Percentiles rank a stretch among this genome's conserved stretches.
Evolutionary conservation across 345 rosid species (phyloP).

Genomic region (Cardamine resedifolia): DNA sequence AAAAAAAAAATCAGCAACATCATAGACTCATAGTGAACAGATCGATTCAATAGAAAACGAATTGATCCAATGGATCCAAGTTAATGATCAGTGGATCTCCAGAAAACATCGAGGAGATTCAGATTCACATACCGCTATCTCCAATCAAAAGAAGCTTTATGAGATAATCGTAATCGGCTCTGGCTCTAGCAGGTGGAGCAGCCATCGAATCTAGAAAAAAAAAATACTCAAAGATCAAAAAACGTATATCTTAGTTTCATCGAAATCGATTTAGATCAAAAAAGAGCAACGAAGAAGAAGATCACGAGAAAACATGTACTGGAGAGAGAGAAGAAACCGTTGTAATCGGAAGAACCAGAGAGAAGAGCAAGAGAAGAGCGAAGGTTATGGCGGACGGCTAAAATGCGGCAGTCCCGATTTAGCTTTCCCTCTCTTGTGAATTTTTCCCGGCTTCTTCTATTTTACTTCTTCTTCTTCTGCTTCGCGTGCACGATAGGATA

Average conservation of each 20-base stretch:
- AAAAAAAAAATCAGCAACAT: not conserved
- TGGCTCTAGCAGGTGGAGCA: slow-evolving; percentile 74
- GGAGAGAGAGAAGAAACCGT: slow-evolving; percentile 15
- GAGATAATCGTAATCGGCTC: slow-evolving; percentile 78
- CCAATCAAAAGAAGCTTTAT: slow-evolving; percentile 80
- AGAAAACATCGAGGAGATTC: slow-evolving; percentile 6
- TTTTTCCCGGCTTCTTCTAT: slow-evolving; percentile 5
- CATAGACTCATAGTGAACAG: not conserved
- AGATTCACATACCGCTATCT: slow-evolving; percentile 56
- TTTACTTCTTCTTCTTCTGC: slow-evolving; percentile 19
- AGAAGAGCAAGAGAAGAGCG: not conserved
- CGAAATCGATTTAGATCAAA: slow-evolving; percentile 3
- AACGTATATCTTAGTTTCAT: slow-evolving; percentile 14
- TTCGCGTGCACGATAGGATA: slow-evolving; percentile 39
- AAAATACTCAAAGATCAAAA: slow-evolving; percentile 26
- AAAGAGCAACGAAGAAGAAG: slow-evolving; percentile 1
- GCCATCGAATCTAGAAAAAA: slow-evolving; percentile 50
- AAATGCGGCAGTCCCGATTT: slow-evolving; percentile 38
- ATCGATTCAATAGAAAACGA: slow-evolving; percentile 9
- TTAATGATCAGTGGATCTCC: not conserved
- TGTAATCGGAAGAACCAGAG: slow-evolving; percentile 28
- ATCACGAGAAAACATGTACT: slow-evolving; percentile 18
- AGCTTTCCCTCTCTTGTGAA: slow-evolving; percentile 10
- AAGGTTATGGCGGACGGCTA: slow-evolving; percentile 34
- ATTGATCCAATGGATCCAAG: slow-evolving; percentile 7